Evolutionary conservation across 78 protist genomes (phyloP), one percentile per base, ranked within the genome.

Genomic region (Chrysochromulina tobinii): DNA sequence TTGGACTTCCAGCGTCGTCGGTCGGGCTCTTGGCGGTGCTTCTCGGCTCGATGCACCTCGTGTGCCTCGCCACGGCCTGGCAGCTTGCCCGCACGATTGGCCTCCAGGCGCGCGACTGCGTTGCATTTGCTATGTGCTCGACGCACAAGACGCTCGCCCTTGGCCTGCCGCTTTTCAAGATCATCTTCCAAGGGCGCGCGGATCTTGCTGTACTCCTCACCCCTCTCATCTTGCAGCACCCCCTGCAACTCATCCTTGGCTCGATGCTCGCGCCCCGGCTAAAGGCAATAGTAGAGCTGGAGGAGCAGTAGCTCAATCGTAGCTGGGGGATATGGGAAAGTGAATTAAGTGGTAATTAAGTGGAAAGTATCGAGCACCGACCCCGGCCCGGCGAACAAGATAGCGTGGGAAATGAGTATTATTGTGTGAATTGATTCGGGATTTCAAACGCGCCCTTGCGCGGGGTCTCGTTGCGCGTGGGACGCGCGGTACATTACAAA

Each of bases 71-170:
- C 15, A 5, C 27, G 11, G 79, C 79, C 14, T 69, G 79, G 79
- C 48, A 21, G 72, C 72, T 66, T 14, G 72, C 25, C n/a, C n/a
- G 72, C n/a, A 6, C 17, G 9, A 8, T 14, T 3, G n/a, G 72
- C 72, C 18, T 21, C 9, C 18, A 8, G 0, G 72, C n/a, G n/a
- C 7, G 5, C n/a, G 25, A 66, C 9, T 21, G 72, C 1, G 23
- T 72, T 18, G 53, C 81, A 4, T 4, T 72, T 12, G 14, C 14
- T 12, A 9, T 38, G 21, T 27, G 53, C 3, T 0, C 81, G 23
- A 20, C 84, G 58, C 84, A 75, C 11, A 75, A 75, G 84, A 75
- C 84, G 18, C 84, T 75, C n/a, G 84, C 84, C 4, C 55, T 75
- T 1, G 84, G 84, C 15, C 23, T 75, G n/a, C 84, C 84, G 57